phyloP scores from a whole-genome alignment of 2,329 filamentous ascomycete genomes.

The Epichloe glyceriae region DNA sequence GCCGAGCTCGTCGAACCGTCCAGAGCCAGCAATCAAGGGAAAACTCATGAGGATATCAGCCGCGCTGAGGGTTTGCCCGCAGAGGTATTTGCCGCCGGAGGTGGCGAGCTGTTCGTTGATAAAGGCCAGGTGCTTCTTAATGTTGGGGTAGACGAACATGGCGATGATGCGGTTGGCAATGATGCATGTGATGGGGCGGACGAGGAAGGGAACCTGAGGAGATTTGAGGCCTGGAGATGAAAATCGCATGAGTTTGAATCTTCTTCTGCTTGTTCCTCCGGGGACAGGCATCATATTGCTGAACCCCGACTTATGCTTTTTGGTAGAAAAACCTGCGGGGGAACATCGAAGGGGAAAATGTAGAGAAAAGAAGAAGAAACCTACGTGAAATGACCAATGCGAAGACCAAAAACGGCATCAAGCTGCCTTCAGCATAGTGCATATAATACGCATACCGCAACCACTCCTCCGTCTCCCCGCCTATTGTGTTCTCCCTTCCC shows the following conservation, averaged over 20 bases:
- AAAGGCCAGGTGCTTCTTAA: conserved; percentile 33
- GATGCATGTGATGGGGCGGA: conserved; percentile 36
- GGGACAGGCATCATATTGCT: neutral
- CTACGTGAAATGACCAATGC: conserved; percentile 43
- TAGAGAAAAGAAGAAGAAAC: conserved; percentile 11
- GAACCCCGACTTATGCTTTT: neutral
- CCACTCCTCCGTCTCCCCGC: conserved; percentile 49
- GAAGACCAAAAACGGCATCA: conserved; percentile 62
- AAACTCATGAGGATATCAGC: conserved; percentile 43
- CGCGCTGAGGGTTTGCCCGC: conserved; percentile 34
- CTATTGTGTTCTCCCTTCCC: conserved; percentile 42
- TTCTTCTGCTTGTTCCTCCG: neutral
- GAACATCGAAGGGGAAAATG: neutral
- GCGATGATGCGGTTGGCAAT: conserved; percentile 29
- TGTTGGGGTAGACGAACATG: conserved; percentile 33
- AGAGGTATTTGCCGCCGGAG: conserved; percentile 34
- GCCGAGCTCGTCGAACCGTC: conserved; percentile 26
- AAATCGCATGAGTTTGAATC: neutral
- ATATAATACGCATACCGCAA: conserved; percentile 54
- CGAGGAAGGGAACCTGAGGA: conserved; percentile 34
- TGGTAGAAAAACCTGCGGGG: too few relatives aligned
- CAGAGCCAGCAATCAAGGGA: conserved; percentile 31
- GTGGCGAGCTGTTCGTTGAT: conserved; percentile 36
- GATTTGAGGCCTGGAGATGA: conserved; percentile 27
- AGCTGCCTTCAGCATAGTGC: conserved; percentile 73